These are phyloP conservation scores for Paxillus rubicundulus DNA, from an alignment of 768 basidiomycete species.

Conservation along the genomic window DNA sequence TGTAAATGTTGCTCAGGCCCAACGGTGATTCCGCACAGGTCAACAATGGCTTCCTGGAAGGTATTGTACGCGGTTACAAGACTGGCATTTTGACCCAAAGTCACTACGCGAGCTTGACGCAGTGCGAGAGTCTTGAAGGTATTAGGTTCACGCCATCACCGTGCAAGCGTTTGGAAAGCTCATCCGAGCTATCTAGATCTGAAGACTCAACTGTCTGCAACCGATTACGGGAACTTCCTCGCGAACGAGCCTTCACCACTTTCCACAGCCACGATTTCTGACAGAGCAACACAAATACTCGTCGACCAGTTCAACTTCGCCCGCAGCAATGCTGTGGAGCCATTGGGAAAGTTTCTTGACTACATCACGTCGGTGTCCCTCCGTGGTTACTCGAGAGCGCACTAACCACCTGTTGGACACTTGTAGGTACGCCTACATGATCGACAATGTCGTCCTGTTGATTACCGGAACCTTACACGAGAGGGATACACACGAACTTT, in stretches of 20 bases:
- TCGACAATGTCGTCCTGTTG: conserved; percentile 96
- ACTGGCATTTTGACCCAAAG: conserved; percentile 84
- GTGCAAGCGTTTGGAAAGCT: not conserved
- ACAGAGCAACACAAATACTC: conserved; percentile 91
- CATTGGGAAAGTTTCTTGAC: conserved; percentile 89
- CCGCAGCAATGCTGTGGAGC: conserved; percentile 85
- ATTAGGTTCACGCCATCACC: conserved; percentile 13
- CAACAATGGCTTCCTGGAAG: conserved; percentile 74
- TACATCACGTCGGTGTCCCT: conserved; percentile 84
- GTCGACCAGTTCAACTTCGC: conserved; percentile 98
- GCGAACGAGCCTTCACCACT: conserved; percentile 94
- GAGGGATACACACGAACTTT: conserved; percentile 92
- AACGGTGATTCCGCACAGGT: conserved; percentile 48
- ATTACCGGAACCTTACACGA: conserved; percentile 98
- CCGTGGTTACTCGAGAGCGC: not conserved
- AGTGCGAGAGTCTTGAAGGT: conserved; percentile 98
- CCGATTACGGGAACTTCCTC: conserved; percentile 98
- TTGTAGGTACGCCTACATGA: conserved; percentile 95
- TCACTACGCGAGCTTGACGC: conserved; percentile 91
- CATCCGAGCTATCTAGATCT: conserved; percentile 60
- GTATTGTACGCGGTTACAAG: conserved; percentile 89
- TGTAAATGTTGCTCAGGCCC: not conserved
- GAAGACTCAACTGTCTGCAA: conserved; percentile 90
- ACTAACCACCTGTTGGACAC: conserved; percentile 5
- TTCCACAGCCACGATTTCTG: conserved; percentile 92